phyloP scores from a whole-genome alignment of 768 basidiomycete species.

The Goffeauzyma gilvescens region DNA sequence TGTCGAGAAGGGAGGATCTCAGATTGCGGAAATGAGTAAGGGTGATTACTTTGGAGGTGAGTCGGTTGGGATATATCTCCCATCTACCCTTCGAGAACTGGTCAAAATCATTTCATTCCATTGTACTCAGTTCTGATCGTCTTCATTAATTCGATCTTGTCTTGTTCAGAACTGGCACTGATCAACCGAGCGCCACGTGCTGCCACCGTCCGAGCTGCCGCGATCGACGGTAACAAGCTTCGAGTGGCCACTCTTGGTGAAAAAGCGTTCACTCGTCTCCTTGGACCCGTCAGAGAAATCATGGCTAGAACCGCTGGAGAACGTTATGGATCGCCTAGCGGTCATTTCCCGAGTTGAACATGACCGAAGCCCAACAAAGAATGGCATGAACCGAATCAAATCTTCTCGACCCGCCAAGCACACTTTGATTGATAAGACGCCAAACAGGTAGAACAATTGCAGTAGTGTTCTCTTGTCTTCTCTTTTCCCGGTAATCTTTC shows the following conservation, averaged over 20 bases:
- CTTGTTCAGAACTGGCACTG: slow-evolving; percentile 58
- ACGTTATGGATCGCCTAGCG: too few species aligned
- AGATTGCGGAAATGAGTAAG: slow-evolving; percentile 55
- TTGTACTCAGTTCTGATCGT: slow-evolving; percentile 1
- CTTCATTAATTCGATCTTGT: background rate
- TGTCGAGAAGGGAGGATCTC: slow-evolving; percentile 47
- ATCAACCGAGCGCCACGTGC: slow-evolving; percentile 76
- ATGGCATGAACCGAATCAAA: too few species aligned
- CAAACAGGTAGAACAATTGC: too few species aligned
- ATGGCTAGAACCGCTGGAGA: slow-evolving; percentile 66
- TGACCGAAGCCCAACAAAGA: too few species aligned
- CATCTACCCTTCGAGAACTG: too few species aligned
- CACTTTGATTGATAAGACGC: too few species aligned
- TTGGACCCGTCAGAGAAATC: slow-evolving; percentile 78
- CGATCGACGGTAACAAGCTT: slow-evolving; percentile 40
- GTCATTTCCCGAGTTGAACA: too few species aligned
- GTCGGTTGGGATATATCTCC: background rate
- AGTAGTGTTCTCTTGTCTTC: too few species aligned
- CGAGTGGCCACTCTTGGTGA: slow-evolving; percentile 88
- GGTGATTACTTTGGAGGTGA: slow-evolving; percentile 98
- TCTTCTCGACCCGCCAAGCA: too few species aligned
- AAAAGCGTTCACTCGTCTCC: slow-evolving; percentile 75
- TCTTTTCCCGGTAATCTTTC: too few species aligned
- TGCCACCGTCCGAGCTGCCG: slow-evolving; percentile 63
- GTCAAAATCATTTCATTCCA: background rate